Percentiles rank a stretch among this genome's conserved stretches.
phyloP scores from a whole-genome alignment of 345 rosid species.

The Viola odorata region DNA sequence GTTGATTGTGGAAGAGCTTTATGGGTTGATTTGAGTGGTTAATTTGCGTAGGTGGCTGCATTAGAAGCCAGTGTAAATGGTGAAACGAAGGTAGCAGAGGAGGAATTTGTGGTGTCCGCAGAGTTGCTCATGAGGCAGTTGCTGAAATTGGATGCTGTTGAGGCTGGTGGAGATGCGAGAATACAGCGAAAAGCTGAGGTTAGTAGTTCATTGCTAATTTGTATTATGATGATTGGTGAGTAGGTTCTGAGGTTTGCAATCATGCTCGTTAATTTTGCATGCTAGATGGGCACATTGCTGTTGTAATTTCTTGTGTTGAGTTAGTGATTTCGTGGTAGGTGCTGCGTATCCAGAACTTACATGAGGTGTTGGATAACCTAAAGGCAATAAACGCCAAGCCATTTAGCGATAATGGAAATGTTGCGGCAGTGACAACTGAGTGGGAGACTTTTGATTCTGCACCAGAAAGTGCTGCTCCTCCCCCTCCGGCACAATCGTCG shows the following conservation, averaged over 20 bases:
- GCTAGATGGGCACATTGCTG: too few species aligned
- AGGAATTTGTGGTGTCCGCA: conserved; percentile 57
- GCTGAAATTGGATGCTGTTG: conserved; percentile 71
- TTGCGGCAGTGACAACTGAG: conserved; percentile 49
- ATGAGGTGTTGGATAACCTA: conserved; percentile 57
- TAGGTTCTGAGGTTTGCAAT: background rate
- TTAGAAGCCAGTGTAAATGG: conserved; percentile 58
- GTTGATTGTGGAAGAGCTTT: conserved; percentile 1
- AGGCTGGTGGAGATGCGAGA: conserved; percentile 86
- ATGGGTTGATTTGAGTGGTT: background rate
- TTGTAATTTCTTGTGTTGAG: background rate
- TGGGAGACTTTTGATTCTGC: conserved; percentile 82
- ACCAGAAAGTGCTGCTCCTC: conserved; percentile 64
- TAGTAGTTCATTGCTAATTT: conserved; percentile 12
- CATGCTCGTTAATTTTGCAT: background rate
- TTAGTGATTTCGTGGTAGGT: conserved; percentile 45
- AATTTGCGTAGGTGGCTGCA: conserved; percentile 49
- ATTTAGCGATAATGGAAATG: conserved; percentile 34
- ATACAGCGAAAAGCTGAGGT: conserved; percentile 86
- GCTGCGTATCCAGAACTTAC: conserved; percentile 61
- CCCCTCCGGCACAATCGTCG: conserved; percentile 48
- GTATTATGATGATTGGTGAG: background rate
- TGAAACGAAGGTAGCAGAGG: conserved; percentile 49
- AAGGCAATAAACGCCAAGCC: conserved; percentile 65
- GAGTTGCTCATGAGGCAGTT: conserved; percentile 87